Base-by-base conservation (phyloP, 179 eudicot genomes). In the Heliamphora pulchella region DNA sequence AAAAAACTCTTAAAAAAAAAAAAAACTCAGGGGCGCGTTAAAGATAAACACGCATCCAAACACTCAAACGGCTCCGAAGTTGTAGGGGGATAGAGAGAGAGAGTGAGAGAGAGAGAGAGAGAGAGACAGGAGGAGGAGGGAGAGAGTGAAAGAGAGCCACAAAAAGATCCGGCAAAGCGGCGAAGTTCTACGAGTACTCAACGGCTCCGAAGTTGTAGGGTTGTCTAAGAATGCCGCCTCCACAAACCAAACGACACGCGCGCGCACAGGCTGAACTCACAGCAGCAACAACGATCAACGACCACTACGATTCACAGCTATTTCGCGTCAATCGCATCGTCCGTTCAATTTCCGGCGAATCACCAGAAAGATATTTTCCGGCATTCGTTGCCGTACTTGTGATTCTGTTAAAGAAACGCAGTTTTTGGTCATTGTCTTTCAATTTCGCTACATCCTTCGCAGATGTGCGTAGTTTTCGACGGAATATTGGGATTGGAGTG, bases 141-240 rank as follows among this genome's bases (percentile, higher is more conserved):
- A 14, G 58, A 63, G 14, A 31, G 61, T n/a, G n/a, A n/a, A n/a
- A n/a, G n/a, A 50, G 74, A 8, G 53, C 72, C 80, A 78, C 80
- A 51, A 65, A 71, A 65, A 78, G 31, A 46, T 79, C 76, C 44
- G 41, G 47, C 54, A 55, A 44, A 79, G 55, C 67, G 81, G 75
- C 75, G 75, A 54, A 70, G 75, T 66, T 66, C 20, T 50, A 48
- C 39, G 73, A 78, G 9, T 66, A 8, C 74, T 65, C 39, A 66
- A 78, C 74, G 51, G 74, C 80, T 78, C 74, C 80, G 74, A 78
- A 78, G 3, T 78, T 78, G 0, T 51, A 78, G 80, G 51, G 22
- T 78, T 65, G 20, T 48, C 74, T 57, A 67, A 78, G 17, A 53
- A 78, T 69, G 81, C 18, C 81, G 53, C 10, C 9, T 61, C 55